These are phyloP conservation scores for Mytilinidion resinicola DNA, from an alignment of 495 filamentous ascomycete genomes.

Conservation along the genomic window DNA sequence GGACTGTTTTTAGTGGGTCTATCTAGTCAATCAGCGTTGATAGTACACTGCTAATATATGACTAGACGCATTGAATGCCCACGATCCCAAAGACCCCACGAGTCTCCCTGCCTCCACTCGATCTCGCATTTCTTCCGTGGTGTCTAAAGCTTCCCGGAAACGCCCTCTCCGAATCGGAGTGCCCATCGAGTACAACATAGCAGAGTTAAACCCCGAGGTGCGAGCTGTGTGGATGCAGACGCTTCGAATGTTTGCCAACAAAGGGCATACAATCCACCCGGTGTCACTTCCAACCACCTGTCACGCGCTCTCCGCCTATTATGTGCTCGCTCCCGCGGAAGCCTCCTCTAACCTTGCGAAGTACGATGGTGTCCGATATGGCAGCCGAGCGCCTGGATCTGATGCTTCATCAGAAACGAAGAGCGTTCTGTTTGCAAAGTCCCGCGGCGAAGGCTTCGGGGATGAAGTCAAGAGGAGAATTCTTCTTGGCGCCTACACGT, in stretches of 20 bases:
- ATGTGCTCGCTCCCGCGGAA: slow-evolving; percentile 90
- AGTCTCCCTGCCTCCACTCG: slow-evolving; percentile 52
- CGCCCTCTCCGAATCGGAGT: slow-evolving; percentile 57
- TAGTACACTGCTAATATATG: background rate
- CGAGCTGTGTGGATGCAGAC: slow-evolving; percentile 61
- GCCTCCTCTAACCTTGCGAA: slow-evolving; percentile 96
- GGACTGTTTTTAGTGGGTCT: slow-evolving; percentile 50
- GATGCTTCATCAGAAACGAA: slow-evolving; percentile 21
- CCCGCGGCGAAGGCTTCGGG: slow-evolving; percentile 68
- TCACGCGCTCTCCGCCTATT: slow-evolving; percentile 86
- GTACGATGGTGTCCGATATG: slow-evolving; percentile 93
- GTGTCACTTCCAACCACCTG: slow-evolving; percentile 81
- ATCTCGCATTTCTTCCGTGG: background rate
- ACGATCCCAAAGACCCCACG: slow-evolving; percentile 75
- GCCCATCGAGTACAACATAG: slow-evolving; percentile 81
- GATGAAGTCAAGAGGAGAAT: slow-evolving; percentile 80
- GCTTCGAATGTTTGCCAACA: slow-evolving; percentile 48
- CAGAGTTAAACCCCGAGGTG: slow-evolving; percentile 64
- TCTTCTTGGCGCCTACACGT: slow-evolving; percentile 79
- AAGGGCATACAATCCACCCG: slow-evolving; percentile 63
- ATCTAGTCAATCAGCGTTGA: background rate
- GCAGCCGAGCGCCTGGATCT: slow-evolving; percentile 42
- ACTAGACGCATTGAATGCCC: slow-evolving; percentile 46
- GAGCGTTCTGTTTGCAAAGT: slow-evolving; percentile 62
- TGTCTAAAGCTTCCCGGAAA: background rate